Conservation (phyloP, 1,284 basidiomycete species). For the Omphalotus olearius region DNA sequence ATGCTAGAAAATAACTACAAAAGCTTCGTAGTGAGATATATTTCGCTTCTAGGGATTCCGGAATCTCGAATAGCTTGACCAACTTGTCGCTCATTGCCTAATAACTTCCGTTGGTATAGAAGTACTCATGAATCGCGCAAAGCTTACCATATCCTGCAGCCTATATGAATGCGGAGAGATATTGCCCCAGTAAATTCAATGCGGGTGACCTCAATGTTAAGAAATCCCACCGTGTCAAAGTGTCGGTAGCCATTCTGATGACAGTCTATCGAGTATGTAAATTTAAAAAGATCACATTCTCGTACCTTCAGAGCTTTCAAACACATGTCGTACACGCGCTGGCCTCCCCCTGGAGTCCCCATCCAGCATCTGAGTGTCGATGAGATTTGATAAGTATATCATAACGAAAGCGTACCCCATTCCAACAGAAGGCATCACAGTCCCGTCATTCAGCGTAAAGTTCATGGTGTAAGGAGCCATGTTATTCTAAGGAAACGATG, state of each 20-base stretch:
- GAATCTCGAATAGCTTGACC: constrained; percentile 46
- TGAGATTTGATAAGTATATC: background rate
- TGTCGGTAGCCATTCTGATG: constrained; percentile 33
- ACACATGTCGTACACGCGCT: constrained; percentile 33
- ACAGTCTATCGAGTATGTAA: background rate
- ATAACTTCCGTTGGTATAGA: background rate
- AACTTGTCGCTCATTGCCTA: constrained; percentile 44
- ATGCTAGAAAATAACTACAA: constrained; percentile 15
- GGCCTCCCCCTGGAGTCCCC: constrained; percentile 30
- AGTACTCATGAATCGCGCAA: background rate
- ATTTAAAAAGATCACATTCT: background rate
- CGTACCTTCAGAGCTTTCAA: constrained; percentile 30
- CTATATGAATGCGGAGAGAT: constrained; percentile 15
- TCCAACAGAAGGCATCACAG: constrained; percentile 33
- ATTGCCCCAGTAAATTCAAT: background rate
- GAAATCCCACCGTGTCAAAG: constrained; percentile 33
- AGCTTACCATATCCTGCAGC: constrained; percentile 26
- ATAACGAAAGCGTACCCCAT: constrained; percentile 26
- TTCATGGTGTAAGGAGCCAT: constrained; percentile 15
- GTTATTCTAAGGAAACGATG: background rate
- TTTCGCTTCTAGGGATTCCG: constrained; percentile 39
- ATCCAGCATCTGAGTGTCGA: constrained; percentile 39
- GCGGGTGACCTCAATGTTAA: background rate
- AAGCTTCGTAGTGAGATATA: constrained; percentile 50
- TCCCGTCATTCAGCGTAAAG: constrained; percentile 34